phyloP scores from a whole-genome alignment of 1,139 yeast genomes.

The Suhomyces maxii region DNA sequence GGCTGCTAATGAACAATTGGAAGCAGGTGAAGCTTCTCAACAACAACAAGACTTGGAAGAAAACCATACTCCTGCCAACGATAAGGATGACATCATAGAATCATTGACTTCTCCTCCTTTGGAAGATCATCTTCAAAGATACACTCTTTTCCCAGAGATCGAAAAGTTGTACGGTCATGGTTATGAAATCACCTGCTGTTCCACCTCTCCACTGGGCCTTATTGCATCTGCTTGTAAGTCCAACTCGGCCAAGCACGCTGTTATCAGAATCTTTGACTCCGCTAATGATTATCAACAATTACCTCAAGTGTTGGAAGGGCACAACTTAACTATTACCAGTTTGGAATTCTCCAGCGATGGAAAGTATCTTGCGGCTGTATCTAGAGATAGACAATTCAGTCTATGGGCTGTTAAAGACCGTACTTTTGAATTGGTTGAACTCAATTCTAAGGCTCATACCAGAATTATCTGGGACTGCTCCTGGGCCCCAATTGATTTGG shows the following conservation, averaged over 20 bases:
- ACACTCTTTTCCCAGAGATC: conserved; percentile 90
- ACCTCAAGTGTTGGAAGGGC: conserved; percentile 51
- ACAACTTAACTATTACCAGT: conserved; percentile 82
- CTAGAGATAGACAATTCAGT: conserved; percentile 87
- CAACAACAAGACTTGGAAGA: conserved; percentile 39
- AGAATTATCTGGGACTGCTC: conserved; percentile 96
- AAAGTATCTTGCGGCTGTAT: conserved; percentile 68
- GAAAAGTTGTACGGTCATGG: conserved; percentile 98
- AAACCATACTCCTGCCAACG: conserved; percentile 37
- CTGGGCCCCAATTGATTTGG: conserved; percentile 59
- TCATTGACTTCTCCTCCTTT: conserved; percentile 64
- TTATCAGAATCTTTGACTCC: conserved; percentile 70
- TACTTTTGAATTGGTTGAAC: conserved; percentile 46
- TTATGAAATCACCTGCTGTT: conserved; percentile 83
- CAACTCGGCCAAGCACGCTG: conserved; percentile 82
- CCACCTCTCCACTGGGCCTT: conserved; percentile 65
- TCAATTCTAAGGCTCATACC: conserved; percentile 72
- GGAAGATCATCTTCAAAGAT: conserved; percentile 88
- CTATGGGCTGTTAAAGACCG: conserved; percentile 63
- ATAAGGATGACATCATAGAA: conserved; percentile 44
- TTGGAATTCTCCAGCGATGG: conserved; percentile 76
- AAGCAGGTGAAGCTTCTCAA: conserved; percentile 39
- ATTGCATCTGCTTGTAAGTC: conserved; percentile 93
- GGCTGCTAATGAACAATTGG: conserved; percentile 58
- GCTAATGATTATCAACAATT: conserved; percentile 43